A percentile compares a stretch with the other conserved stretches of the same genome.
Conservation (phyloP, 75 land plant genomes). For the Sequoia sempervirens region DNA sequence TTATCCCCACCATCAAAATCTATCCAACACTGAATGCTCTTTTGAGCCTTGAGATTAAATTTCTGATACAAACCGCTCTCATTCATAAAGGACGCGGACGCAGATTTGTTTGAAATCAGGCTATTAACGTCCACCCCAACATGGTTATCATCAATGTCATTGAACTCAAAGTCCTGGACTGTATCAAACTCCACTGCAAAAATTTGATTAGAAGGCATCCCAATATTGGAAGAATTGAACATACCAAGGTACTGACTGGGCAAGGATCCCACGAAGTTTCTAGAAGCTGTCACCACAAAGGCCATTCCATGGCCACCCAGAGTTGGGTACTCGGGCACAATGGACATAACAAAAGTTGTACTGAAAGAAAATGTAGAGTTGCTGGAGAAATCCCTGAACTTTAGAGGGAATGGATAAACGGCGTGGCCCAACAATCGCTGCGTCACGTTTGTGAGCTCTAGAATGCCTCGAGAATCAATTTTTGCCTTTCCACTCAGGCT, state of each 20-base stretch:
- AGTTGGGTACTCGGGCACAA: slow-evolving; percentile 33
- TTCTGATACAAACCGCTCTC: background rate
- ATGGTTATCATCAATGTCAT: slow-evolving; percentile 55
- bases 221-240: slow-evolving; percentile 29
- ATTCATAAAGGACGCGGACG: slow-evolving; percentile 20
- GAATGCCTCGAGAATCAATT: no score
- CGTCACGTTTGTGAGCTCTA: no score
- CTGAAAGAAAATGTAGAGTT: slow-evolving; percentile 42
- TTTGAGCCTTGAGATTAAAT: slow-evolving; percentile 15
- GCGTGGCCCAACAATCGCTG: no score
- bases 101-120: slow-evolving; percentile 31
- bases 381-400: background rate
- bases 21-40: slow-evolving; percentile 24
- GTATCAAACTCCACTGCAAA: slow-evolving; percentile 73
- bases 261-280: slow-evolving; percentile 14
- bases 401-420: slow-evolving; percentile 17
- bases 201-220: slow-evolving; percentile 31
- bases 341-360: slow-evolving; percentile 45
- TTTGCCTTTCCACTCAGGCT: no score
- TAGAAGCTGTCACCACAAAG: slow-evolving; percentile 42
- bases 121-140: slow-evolving; percentile 57
- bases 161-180: slow-evolving; percentile 35
- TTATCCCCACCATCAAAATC: slow-evolving; percentile 15
- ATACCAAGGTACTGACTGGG: slow-evolving; percentile 57
- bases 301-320: slow-evolving; percentile 69